Evolutionary conservation across 2,329 filamentous ascomycete genomes (phyloP), one percentile per base, ranked within the genome.

Genomic region (Stagonosporopsis tanaceti): DNA sequence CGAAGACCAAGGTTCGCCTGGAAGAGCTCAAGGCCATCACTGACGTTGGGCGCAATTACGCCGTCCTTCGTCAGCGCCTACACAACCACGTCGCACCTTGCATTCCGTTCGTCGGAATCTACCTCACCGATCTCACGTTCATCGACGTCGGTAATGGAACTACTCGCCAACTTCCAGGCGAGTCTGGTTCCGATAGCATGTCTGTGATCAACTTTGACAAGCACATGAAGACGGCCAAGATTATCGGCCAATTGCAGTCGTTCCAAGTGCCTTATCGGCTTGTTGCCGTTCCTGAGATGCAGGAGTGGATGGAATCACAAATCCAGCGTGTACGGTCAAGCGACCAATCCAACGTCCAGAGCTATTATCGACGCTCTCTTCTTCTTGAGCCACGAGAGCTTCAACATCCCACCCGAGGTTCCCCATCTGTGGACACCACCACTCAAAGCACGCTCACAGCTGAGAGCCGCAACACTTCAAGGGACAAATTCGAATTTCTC

Each of bases 121-220:
- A 97, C 75, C 83, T 99, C 37, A 99, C 95, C 0, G 95, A 99
- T 73, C 82, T 99, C 35, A 97, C 93, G 0, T 98, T 99, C 77
- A 90, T 97, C 52, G 93, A 98, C 72, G 93, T 94, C 63, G 95
- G 95, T 60, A 98, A 98, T 76, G 90, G 91, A 32, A 87, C 92
- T 5, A 93, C 89, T 2, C 92, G 94, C 69, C 89, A 89, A 68
- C 85, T 96, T 20, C 86, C 86, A 72, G 83, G 73, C 55, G 78
- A 62, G n/a, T 76, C 79, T 34, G 80, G 82, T 6, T 81, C 82
- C 14, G 86, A 90, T n/a, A 84, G 87, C 28, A 84, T 92, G 68
- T 87, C 88, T 0, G 91, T 98, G 30, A 92, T 99, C 82, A 99
- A 99, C 78, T 98, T 97, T 69, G 94, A 98, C 82, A 98, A 98